These are phyloP conservation scores for Fagus crenata DNA, from an alignment of 306 rosid species.

Conservation along the genomic window DNA sequence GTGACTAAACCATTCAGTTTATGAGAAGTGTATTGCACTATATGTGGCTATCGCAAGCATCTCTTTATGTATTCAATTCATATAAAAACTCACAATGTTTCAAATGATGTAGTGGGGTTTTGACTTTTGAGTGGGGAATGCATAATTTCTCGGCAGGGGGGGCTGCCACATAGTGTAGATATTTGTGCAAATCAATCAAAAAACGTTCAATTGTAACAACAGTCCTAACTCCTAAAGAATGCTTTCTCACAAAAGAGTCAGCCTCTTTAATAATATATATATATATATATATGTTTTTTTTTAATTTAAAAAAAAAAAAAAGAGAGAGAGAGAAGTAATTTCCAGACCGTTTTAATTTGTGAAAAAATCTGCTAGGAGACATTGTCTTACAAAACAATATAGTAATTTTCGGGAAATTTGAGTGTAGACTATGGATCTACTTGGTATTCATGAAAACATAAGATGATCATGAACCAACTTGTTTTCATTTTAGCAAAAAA, in stretches of 20 bases:
- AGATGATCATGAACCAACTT: constrained; percentile 10
- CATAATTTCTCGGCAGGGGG: no score
- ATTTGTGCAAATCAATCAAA: not conserved
- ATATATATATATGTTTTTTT: no score
- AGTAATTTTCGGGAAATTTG: not conserved
- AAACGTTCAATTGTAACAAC: no score
- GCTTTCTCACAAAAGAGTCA: no score
- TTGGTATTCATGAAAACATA: not conserved
- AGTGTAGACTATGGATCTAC: not conserved
- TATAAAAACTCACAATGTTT: not conserved
- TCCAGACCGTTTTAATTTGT: not conserved
- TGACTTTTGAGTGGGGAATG: not conserved
- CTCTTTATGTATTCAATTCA: not conserved
- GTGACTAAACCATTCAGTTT: not conserved
- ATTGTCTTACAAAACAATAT: no score
- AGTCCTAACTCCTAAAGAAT: no score
- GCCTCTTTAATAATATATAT: no score
- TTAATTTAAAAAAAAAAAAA: not conserved
- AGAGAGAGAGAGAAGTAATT: no score
- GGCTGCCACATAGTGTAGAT: not conserved
- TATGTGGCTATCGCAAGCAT: not conserved
- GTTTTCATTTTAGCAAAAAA: no score
- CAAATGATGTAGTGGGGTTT: not conserved
- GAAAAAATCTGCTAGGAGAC: not conserved
- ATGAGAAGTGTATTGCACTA: not conserved